These are phyloP conservation scores for Aspergillus costaricaensis DNA, from an alignment of 2,329 filamentous ascomycete genomes.

Conservation along the genomic window DNA sequence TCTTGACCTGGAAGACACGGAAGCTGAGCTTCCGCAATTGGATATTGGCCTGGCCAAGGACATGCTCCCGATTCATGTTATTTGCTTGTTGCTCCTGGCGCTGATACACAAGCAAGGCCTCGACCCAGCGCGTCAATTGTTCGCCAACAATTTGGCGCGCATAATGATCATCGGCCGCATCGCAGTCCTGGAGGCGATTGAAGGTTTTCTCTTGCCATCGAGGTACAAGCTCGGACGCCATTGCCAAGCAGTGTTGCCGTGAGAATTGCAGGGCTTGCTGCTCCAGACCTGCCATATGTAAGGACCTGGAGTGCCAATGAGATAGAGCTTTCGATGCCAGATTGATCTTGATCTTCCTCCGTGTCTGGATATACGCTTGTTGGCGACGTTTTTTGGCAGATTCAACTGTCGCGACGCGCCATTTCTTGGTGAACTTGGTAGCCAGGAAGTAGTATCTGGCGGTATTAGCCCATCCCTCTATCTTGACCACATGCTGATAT, in stretches of 20 bases:
- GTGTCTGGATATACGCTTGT: conserved; percentile 57
- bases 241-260: conserved; percentile 36
- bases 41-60: conserved; percentile 49
- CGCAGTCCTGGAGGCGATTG: conserved; percentile 35
- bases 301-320: conserved; percentile 40
- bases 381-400: conserved; percentile 56
- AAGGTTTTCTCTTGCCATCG: conserved; percentile 47
- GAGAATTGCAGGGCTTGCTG: conserved; percentile 41
- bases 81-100: conserved; percentile 49
- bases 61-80: conserved; percentile 49
- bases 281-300: conserved; percentile 38
- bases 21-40: conserved; percentile 60
- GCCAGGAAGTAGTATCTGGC: conserved; percentile 59
- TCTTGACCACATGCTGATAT: conserved; percentile 46
- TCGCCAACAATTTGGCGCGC: conserved; percentile 41
- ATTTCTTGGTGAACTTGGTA: conserved; percentile 52
- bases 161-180: conserved; percentile 42
- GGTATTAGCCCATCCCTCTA: conserved; percentile 57
- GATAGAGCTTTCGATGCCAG: conserved; percentile 49
- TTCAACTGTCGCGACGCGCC: conserved; percentile 53
- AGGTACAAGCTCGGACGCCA: conserved; percentile 40
- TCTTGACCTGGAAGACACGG: conserved; percentile 57
- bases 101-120: conserved; percentile 34
- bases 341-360: conserved; percentile 56
- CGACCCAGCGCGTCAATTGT: conserved; percentile 41